Evolutionary conservation across 352 stramenopile genomes (phyloP), one percentile per base, ranked within the genome.

Genomic region (Globisporangium radiosum): DNA sequence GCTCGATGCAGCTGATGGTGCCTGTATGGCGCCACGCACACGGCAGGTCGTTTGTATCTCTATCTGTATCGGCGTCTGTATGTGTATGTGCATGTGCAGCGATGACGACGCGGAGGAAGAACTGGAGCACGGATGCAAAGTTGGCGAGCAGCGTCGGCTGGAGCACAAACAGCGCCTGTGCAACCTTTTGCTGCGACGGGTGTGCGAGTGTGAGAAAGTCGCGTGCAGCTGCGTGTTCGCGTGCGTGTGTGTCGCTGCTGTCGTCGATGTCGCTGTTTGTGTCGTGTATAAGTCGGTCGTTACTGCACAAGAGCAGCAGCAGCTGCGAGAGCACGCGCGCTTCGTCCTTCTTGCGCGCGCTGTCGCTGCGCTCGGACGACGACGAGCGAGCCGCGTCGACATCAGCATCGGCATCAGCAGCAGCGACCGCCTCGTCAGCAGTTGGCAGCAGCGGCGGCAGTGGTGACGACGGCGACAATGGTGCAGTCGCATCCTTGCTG

Each of bases 51-150:
- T 19, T 19, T 19, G 17, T 19, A 19, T 19, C 17, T 19, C 17
- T 19, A 19, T 19, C 17, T 19, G 17, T 19, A 19, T 19, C 17
- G n/a, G 38, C 17, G 19, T 58, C 25, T 36, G 53, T 56, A 47
- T 38, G 43, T 38, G 15, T 25, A 49, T 69, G 58, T 0, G 58
- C 57, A 52, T 90, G 81, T 38, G 71, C 73, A 43, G 71, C 76
- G 54, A 91, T 74, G 36, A 88, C 60, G 5, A 86, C 66, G 54
- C 81, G 77, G 52, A 86, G 60, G 43, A 89, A 76, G 57, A 91
- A 86, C 66, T 88, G 73, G 33, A 91, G 61, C 15, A 91, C 68
- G 36, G 48, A 57, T 8, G 75, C 60, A 54, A 89, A 89, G 45
- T 73, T 56, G 15, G 63, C 53, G 10, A 88, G 52, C 15, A 79